A percentile compares a stretch with the other conserved stretches of the same genome.
These are phyloP conservation scores for Amanita rimosa DNA, from an alignment of 768 basidiomycete genomes.

Conservation along the genomic window DNA sequence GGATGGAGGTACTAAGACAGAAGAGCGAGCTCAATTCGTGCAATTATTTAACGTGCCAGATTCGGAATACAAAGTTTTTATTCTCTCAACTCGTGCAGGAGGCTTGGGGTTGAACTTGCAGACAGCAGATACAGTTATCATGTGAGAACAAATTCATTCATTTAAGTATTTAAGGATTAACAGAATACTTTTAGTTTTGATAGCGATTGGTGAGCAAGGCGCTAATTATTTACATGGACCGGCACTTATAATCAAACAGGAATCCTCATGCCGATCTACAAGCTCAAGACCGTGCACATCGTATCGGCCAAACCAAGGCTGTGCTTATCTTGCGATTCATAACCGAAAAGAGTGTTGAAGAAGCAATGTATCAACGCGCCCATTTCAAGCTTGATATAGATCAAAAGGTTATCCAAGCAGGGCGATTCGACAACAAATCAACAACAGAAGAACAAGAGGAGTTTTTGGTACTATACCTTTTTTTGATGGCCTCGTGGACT, in stretches of 20 bases:
- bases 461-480: constrained; percentile 55
- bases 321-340: constrained; percentile 96
- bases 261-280: constrained; percentile 99
- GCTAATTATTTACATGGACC: neutral
- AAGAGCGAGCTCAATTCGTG: constrained; percentile 84
- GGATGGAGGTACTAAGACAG: constrained; percentile 95
- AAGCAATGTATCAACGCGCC: constrained; percentile 93
- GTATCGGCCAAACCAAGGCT: constrained; percentile 98
- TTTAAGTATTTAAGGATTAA: neutral
- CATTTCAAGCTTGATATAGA: constrained; percentile 96
- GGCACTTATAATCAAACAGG: constrained; percentile 27
- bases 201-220: constrained; percentile 47
- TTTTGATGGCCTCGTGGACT: constrained; percentile 3
- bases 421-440: constrained; percentile 98
- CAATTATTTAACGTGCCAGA: constrained; percentile 81
- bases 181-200: constrained; percentile 44
- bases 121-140: constrained; percentile 93
- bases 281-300: constrained; percentile 98
- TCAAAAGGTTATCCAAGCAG: constrained; percentile 98
- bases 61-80: constrained; percentile 86
- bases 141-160: constrained; percentile 37
- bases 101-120: constrained; percentile 92
- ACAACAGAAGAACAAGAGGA: constrained; percentile 97
- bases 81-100: constrained; percentile 88
- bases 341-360: constrained; percentile 96